Evolutionary conservation across 108 stramenopile genomes (phyloP).

Genomic region (Conticribra weissflogii): DNA sequence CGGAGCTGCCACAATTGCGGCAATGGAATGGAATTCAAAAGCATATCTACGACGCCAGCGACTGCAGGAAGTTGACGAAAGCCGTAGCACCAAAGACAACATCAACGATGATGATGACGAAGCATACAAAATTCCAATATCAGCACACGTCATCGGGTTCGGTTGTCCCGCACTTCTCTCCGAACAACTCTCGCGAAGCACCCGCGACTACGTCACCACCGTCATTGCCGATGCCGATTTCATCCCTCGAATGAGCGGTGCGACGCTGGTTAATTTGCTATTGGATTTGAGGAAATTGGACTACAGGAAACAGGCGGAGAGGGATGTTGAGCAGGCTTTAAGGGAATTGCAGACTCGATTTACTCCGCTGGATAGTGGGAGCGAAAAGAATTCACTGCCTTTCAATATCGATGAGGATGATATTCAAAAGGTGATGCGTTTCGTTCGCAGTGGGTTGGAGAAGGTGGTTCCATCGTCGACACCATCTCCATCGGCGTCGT

Average conservation of each 20-base stretch:
- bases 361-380: constrained; percentile 2
- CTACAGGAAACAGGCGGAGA: constrained; percentile 54
- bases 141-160: constrained; percentile 67
- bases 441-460: constrained; percentile 36
- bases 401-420: constrained; percentile 40
- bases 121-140: constrained; percentile 42
- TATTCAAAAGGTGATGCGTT: constrained; percentile 48
- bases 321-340: constrained; percentile 66
- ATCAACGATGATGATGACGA: neutral
- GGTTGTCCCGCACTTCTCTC: constrained; percentile 81
- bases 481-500: no score
- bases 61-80: no score
- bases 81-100: constrained; percentile 6
- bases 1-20: constrained; percentile 78
- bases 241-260: constrained; percentile 75
- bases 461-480: constrained; percentile 9
- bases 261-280: constrained; percentile 65
- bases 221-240: constrained; percentile 75
- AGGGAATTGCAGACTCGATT: constrained; percentile 48
- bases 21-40: constrained; percentile 65
- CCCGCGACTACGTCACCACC: constrained; percentile 69
- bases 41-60: no score
- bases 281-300: constrained; percentile 65
- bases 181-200: constrained; percentile 54
- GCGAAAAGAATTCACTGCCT: constrained; percentile 17